Base-by-base conservation (phyloP, 1,284 basidiomycete species). In the Sanghuangporus baumii region DNA sequence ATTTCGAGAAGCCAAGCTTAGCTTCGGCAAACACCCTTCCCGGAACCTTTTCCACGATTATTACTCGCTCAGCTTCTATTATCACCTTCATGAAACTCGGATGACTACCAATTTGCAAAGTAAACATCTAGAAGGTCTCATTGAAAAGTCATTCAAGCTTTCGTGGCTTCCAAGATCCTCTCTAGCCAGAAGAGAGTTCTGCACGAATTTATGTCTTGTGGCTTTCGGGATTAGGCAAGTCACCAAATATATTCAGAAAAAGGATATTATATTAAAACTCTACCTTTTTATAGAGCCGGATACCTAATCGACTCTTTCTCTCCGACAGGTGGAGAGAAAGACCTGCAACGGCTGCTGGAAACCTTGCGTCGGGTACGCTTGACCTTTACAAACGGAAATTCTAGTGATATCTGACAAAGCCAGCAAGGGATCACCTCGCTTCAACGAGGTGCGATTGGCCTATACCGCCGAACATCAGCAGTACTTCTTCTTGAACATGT, bases 401-500 rank as follows among this genome's bases (percentile, higher is more conserved):
- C 46, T 20, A 18, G 40, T 34, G 20, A 38, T 55, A 46, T 20
- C 46, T 47, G 7, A 43, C 41, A 20, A 31, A 43, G 38, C 16
- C 16, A 12, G 55, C 64, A 58, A 59, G 55, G 26, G 16, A 46
- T 54, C 58, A 66, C 55, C 71, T 1, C 58, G 66, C 7, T 83
- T 82, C 67, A 41, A 67, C 2, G 57, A 71, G 16, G 70, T 84
- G 36, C 61, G 74, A 38, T 70, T 80, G 55, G 66, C 81, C 50
- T 73, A 79, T 47, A 79, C 83, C 14, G 58, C 73, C 6, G 59
- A 66, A 20, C 74, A 76, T 2, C 70, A 72, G 5, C 83, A 85
- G 65, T 75, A 79, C 11, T 82, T 85, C 68, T 72, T 84, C 60
- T 73, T 83, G 31, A 76, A 78, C 52, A 43, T 60, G 18, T 60